Evolutionary conservation across 176 grass and related monocot genomes (phyloP).

Genomic region (Luzula sylvatica): DNA sequence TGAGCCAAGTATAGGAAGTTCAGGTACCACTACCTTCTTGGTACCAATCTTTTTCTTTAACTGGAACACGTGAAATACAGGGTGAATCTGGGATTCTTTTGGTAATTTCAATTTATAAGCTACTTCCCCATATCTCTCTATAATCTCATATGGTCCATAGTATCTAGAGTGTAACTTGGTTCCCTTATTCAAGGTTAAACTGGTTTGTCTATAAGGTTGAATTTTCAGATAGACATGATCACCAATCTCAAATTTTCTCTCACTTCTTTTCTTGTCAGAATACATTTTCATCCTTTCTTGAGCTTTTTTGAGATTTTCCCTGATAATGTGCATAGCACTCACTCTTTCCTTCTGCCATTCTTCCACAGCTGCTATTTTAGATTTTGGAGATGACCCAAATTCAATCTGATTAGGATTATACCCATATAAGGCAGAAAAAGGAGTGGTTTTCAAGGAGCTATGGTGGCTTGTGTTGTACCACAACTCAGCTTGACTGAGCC

Average conservation of each 20-base stretch:
- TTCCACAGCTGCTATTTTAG: too few relatives aligned
- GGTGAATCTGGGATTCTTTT: not conserved
- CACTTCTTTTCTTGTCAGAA: too few relatives aligned
- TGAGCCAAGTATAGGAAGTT: not conserved
- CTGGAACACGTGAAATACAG: not conserved
- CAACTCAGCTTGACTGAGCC: too few relatives aligned
- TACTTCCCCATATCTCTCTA: not conserved
- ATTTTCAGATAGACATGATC: not conserved
- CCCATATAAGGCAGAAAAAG: too few relatives aligned
- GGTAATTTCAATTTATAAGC: not conserved
- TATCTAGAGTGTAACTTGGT: not conserved
- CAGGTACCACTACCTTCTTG: not conserved
- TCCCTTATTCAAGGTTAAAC: not conserved
- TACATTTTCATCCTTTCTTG: too few relatives aligned
- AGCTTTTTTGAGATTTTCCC: too few relatives aligned
- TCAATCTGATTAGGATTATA: too few relatives aligned
- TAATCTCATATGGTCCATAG: not conserved
- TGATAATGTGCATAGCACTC: too few relatives aligned
- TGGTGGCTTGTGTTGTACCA: too few relatives aligned
- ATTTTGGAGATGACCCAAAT: too few relatives aligned
- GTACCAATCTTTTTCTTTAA: not conserved
- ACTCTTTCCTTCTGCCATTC: too few relatives aligned
- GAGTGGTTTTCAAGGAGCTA: too few relatives aligned
- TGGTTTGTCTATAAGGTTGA: not conserved
- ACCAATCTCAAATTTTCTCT: not conserved